Evolutionary conservation across 345 rosid genomes (phyloP).

Genomic region (Arabidopsis suecica): DNA sequence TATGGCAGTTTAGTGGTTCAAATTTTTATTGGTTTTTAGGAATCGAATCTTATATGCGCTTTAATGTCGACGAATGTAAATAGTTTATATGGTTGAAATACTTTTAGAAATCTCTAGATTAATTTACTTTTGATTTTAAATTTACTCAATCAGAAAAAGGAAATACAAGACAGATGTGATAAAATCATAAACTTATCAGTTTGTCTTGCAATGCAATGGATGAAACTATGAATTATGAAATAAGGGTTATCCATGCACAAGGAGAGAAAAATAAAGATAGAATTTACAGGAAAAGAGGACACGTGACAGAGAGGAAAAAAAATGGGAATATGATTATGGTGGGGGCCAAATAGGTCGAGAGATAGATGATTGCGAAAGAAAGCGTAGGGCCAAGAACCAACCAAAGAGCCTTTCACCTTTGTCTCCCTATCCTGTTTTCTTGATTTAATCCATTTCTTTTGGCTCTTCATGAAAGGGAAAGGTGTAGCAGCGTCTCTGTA

Average conservation of each 20-base stretch:
- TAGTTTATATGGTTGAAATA: neutral
- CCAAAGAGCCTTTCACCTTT: conserved; percentile 34
- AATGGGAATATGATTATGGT: conserved; percentile 28
- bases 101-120: neutral
- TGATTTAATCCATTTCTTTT: conserved; percentile 27
- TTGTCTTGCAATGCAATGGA: conserved; percentile 20
- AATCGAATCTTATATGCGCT: neutral
- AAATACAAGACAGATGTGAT: neutral
- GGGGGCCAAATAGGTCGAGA: conserved; percentile 13
- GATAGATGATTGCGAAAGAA: conserved; percentile 32
- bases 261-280: neutral
- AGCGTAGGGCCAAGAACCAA: conserved; percentile 40
- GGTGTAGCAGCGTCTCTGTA: neutral
- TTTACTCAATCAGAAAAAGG: neutral
- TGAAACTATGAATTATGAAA: neutral
- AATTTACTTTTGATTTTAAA: neutral
- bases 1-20: neutral
- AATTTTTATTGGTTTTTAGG: neutral
- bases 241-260: conserved; percentile 2
- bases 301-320: conserved; percentile 30
- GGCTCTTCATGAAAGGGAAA: conserved; percentile 47
- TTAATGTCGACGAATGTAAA: neutral
- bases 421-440: conserved; percentile 34
- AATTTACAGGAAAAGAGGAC: conserved; percentile 24
- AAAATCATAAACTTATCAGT: neutral